Evolutionary conservation across 169 alveolate species (phyloP).

Genomic region (Theileria parva): DNA sequence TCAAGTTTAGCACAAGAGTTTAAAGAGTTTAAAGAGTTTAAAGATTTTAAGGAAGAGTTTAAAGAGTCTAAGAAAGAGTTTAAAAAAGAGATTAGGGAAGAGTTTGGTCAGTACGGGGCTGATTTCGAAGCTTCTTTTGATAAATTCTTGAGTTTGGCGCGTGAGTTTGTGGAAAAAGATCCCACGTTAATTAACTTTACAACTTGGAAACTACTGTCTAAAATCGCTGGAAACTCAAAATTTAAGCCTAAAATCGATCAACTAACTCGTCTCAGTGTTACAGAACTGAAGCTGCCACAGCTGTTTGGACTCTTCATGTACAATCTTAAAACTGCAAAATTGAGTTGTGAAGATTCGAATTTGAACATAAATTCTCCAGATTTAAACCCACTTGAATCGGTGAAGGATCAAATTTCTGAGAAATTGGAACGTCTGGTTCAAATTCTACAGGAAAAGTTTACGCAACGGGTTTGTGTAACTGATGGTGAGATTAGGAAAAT

Average conservation of each 20-base stretch:
- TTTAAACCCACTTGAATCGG: neutral
- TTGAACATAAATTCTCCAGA: no score
- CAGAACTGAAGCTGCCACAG: neutral
- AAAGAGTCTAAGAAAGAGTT: no score
- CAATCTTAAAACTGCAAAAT: neutral
- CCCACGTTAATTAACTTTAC: neutral
- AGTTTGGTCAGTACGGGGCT: neutral
- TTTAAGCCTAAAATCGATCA: neutral
- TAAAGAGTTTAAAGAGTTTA: no score
- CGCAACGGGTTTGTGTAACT: neutral
- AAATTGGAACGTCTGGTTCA: neutral
- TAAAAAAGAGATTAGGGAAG: no score
- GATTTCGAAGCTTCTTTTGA: neutral
- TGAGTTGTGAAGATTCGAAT: neutral
- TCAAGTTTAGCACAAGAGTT: neutral
- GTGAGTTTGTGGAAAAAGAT: neutral
- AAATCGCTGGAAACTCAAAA: neutral
- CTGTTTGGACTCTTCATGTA: slow-evolving; percentile 3
- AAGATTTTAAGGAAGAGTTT: no score
- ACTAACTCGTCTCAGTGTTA: neutral
- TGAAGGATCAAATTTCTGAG: neutral
- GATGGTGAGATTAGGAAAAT: neutral
- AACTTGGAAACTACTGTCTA: neutral
- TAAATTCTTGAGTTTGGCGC: neutral
- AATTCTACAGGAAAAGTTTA: neutral